Conservation (phyloP, 2,329 filamentous ascomycete species). For the Monosporascus cannonballus region DNA sequence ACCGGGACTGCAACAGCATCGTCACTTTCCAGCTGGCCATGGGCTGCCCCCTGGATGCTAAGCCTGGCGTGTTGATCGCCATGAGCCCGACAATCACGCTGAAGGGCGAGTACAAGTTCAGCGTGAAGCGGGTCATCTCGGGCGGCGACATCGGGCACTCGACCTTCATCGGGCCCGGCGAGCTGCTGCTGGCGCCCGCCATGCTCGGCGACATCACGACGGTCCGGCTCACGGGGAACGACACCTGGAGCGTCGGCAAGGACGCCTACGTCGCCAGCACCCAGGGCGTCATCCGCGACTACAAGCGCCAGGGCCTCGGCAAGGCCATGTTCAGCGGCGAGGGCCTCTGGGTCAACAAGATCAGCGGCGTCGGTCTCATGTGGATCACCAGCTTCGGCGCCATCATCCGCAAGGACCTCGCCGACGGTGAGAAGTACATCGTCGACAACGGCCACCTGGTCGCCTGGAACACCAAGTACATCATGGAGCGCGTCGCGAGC, state of each 20-base stretch:
- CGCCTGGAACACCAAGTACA: slow-evolving; percentile 94
- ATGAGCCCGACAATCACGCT: slow-evolving; percentile 88
- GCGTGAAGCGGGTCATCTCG: slow-evolving; percentile 82
- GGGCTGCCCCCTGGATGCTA: slow-evolving; percentile 75
- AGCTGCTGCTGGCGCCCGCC: slow-evolving; percentile 76
- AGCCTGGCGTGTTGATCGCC: slow-evolving; percentile 86
- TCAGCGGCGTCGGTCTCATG: slow-evolving; percentile 71
- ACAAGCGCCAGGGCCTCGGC: slow-evolving; percentile 76
- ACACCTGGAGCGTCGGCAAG: slow-evolving; percentile 78
- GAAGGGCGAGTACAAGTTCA: slow-evolving; percentile 77
- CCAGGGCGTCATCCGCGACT: slow-evolving; percentile 80
- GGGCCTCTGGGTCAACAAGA: slow-evolving; percentile 84
- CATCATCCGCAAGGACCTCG: slow-evolving; percentile 83
- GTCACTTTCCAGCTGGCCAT: slow-evolving; percentile 85
- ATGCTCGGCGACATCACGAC: slow-evolving; percentile 81
- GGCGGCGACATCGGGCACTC: slow-evolving; percentile 75
- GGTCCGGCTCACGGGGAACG: slow-evolving; percentile 64
- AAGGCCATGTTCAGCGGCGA: slow-evolving; percentile 95
- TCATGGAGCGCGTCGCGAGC: slow-evolving; percentile 81
- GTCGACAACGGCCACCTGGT: slow-evolving; percentile 91
- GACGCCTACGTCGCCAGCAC: slow-evolving; percentile 85
- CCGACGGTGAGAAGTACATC: slow-evolving; percentile 76
- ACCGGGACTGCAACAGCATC: slow-evolving; percentile 85
- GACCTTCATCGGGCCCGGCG: slow-evolving; percentile 82
- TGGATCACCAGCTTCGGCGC: slow-evolving; percentile 94